Evolutionary conservation across 2,329 filamentous ascomycete genomes (phyloP), one percentile per base, ranked within the genome.

Genomic region (Diaporthe caulivora): DNA sequence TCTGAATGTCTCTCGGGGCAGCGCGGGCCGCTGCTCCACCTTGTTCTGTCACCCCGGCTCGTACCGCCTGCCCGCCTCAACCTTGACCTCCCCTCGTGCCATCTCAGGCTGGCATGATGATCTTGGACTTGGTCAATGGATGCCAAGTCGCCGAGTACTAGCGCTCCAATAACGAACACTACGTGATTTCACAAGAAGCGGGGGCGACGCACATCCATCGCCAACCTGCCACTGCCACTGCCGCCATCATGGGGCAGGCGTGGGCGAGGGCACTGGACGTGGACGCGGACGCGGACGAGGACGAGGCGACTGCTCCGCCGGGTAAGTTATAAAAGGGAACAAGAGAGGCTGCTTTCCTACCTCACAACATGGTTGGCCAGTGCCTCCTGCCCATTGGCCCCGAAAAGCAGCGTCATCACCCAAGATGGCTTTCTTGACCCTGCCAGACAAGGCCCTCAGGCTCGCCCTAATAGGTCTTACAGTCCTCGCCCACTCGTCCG

Each of bases 1-100:
- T n/a, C n/a, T n/a, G n/a, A n/a, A n/a, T n/a, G n/a, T n/a, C n/a
- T 21, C 58, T 64, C 60, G 60, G 60, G 60, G 60, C 60, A 64
- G 60, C 60, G 60, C 60, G 60, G 60, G 60, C 60, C 60, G 60
- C 21, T 49, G 40, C 60, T 64, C 60, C 60, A 64, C 60, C n/a
- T 17, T 17, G 18, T 1, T n/a, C 13, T 37, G 29, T 6, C 13
- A 13, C 17, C 58, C 58, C 26, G 58, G 58, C 18, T 17, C n/a
- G 58, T 64, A 42, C 37, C 26, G 29, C 26, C 57, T 44, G 40
- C 40, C 6, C 29, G 58, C 58, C 49, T 65, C 42, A 49, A 49
- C 26, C 60, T 65, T 49, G 60, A 65, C 60, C 42, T 65, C 60
- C 49, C 37, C 60, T 65, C 60, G 42, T 51, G 60, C 42, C 10